phyloP scores from a whole-genome alignment of 305 asterid genomes.

The Fraxinus paxiana region DNA sequence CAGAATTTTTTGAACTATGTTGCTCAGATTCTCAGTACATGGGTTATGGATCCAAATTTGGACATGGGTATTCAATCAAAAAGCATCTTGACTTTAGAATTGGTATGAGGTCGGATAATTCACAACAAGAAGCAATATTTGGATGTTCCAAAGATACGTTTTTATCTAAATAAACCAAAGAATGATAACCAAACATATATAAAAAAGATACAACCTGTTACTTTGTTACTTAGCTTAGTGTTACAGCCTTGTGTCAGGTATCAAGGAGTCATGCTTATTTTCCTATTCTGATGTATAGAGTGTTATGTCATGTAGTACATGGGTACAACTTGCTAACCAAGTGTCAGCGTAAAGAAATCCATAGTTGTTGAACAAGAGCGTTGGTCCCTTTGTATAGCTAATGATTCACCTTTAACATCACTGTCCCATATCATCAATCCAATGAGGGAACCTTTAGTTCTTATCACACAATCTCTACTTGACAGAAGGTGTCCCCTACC shows the following conservation, averaged over 20 bases:
- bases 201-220: neutral
- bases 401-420: neutral
- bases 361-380: neutral
- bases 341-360: neutral
- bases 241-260: neutral
- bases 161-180: neutral
- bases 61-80: neutral
- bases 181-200: neutral
- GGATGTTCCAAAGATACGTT: neutral
- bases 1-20: neutral
- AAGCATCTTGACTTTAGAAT: neutral
- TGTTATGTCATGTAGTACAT: neutral
- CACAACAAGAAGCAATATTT: neutral
- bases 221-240: neutral
- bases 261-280: neutral
- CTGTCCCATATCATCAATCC: neutral
- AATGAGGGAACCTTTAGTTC: neutral
- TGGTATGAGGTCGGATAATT: neutral
- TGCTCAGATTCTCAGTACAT: neutral
- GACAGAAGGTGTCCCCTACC: neutral
- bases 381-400: neutral
- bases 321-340: neutral
- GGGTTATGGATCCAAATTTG: neutral
- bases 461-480: neutral
- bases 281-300: neutral